phyloP scores from a whole-genome alignment of 2,329 filamentous ascomycete genomes.

The Exserohilum turcica region DNA sequence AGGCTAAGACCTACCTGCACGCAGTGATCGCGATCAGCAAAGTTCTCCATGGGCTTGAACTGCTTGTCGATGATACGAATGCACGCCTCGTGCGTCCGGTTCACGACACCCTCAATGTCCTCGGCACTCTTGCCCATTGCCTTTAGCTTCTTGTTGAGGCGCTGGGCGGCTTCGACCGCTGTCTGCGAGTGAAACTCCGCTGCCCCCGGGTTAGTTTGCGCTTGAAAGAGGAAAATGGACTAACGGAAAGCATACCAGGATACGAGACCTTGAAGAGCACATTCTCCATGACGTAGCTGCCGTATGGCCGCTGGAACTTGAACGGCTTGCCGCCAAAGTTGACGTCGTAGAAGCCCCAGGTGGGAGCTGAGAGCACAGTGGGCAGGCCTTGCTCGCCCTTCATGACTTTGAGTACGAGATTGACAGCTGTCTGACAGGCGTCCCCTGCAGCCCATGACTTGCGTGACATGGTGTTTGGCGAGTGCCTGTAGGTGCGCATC shows the following conservation, averaged over 20 bases:
- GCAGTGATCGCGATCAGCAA: conserved; percentile 98
- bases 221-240: background rate
- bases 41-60: conserved; percentile 99
- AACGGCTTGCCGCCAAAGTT: conserved; percentile 92
- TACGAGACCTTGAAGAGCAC: conserved; percentile 99
- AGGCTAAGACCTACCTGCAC: conserved; percentile 67
- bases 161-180: conserved; percentile 91
- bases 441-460: conserved; percentile 99
- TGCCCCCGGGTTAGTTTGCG: conserved; percentile 13
- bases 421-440: conserved; percentile 93
- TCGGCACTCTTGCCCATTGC: conserved; percentile 85
- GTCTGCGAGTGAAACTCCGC: conserved; percentile 99
- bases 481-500: conserved; percentile 94
- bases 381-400: conserved; percentile 90
- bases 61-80: conserved; percentile 99
- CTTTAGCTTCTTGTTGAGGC: conserved; percentile 82
- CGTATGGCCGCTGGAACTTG: conserved; percentile 92
- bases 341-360: conserved; percentile 99
- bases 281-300: conserved; percentile 99
- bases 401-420: conserved; percentile 86
- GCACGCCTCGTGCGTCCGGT: conserved; percentile 97
- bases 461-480: conserved; percentile 98
- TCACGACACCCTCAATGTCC: conserved; percentile 87
- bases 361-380: conserved; percentile 87
- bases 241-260: conserved; percentile 65